Evolutionary conservation across 805 yeast species (phyloP).

Genomic region (Cyberlindnera amylophila): DNA sequence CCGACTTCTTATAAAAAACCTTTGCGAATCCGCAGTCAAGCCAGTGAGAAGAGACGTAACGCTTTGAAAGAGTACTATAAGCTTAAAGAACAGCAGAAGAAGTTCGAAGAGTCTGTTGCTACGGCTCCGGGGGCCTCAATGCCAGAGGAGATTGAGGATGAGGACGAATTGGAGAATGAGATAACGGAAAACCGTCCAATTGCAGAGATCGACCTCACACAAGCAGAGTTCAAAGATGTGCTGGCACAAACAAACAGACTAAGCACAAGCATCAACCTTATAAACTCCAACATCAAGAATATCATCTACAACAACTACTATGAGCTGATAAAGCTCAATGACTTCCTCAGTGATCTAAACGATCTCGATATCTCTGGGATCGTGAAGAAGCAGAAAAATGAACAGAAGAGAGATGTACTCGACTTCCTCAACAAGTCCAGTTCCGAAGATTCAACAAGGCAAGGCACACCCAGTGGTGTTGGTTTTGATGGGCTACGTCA

Average conservation of each 20-base stretch:
- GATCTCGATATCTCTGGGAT: constrained; percentile 17
- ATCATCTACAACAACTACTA: constrained; percentile 74
- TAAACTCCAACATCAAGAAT: constrained; percentile 60
- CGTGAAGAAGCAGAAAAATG: constrained; percentile 1
- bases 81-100: constrained; percentile 30
- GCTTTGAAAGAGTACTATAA: constrained; percentile 42
- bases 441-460: neutral
- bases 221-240: constrained; percentile 30
- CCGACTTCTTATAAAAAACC: constrained; percentile 26
- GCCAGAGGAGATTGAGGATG: constrained; percentile 15
- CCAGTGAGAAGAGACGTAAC: constrained; percentile 32
- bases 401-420: constrained; percentile 12
- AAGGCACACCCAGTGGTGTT: neutral
- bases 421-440: constrained; percentile 10
- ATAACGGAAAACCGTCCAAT: constrained; percentile 15
- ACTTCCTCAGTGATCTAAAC: constrained; percentile 42
- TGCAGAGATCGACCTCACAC: constrained; percentile 27
- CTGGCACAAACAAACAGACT: constrained; percentile 37
- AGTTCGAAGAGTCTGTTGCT: constrained; percentile 7
- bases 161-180: constrained; percentile 31
- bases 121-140: constrained; percentile 1
- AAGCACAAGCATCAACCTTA: constrained; percentile 44
- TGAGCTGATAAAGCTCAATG: constrained; percentile 64
- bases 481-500: constrained; percentile 14
- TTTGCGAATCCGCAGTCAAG: constrained; percentile 20